Evolutionary conservation across 148 eudicot species (phyloP), one percentile per base, ranked within the genome.

Genomic region (Camellia sinensis): DNA sequence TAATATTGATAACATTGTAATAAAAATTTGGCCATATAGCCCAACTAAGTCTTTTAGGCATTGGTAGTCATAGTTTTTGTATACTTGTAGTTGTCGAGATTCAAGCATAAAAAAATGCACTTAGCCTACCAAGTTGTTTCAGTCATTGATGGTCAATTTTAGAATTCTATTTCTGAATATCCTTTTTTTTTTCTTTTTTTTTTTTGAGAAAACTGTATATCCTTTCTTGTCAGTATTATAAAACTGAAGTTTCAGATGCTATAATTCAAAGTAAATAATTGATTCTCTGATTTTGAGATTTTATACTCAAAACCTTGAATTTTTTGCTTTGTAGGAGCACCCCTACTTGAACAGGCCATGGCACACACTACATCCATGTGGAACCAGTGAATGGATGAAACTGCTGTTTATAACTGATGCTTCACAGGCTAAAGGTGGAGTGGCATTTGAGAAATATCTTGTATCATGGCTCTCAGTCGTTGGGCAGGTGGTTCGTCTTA

Each of bases 311-410:
- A 4, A 63, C 46, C 4, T 7, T 7, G 61, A 19, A 53, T 48
- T 54, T 40, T 77, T 12, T 68, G 15, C 17, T 57, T 37, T 83
- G 79, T 64, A 97, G 99, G 99, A 97, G 79, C 99, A 97, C 83
- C 99, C 99, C 1, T 81, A 84, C 79, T 70, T 97, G 90, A 90
- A 90, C 69, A 89, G 96, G 84, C 97, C 97, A 64, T 97, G 98
- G 96, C 89, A 82, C 85, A 88, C 85, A 37, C 83, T 97, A 67
- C 99, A 97, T 86, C 99, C 99, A 2, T 94, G 99, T 75, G 99
- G 97, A 72, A 97, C 98, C 21, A 86, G 89, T 52, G 98, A 94
- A 62, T 89, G 95, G 88, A 91, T 94, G 93, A 92, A 87, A 89
- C 79, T 94, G 80, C 91, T 94, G 63, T 67, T 83, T 61, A 53